Evolutionary conservation across 257 asterid genomes (phyloP), one percentile per base, ranked within the genome.

Genomic region (Solanum medicagineum): DNA sequence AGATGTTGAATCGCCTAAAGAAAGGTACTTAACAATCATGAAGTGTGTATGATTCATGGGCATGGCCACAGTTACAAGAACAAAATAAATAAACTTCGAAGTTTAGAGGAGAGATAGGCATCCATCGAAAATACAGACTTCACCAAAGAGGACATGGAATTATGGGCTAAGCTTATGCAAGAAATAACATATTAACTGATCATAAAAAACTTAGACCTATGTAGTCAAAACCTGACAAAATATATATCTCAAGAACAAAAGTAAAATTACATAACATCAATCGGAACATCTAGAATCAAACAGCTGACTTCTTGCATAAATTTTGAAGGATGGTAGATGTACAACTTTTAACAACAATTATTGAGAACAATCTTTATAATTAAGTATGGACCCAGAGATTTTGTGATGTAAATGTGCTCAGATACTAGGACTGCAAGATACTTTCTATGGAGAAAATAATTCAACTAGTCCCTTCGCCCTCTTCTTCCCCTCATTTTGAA

Each of bases 1-100:
- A 96, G 98, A 91, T 92, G 84, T 70, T 95, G 98, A 86, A 96
- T 93, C 73, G 99, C 97, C 99, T 94, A 87, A 85, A 87, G 85
- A 87, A 86, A 87, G 84, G 84, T 26, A 75, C 62, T 49, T 75
- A 24, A 49, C 54, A 49, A 53, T 75, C 82, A 49, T 49, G 4
- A 49, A 49, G 82, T 75, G 62, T 49, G 82, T 49, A 77, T 9
- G 26, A 79, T 53, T 26, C 83, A 79, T 79, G 63, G 47, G 53
- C 47, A 26, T 53, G 47, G 19, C 3, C 65, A 17, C 16, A 53
- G 16, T 26, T 79, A 79, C 24, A 79, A 53, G 63, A 53, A 79
- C 65, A 16, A 10, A 79, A 79, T 51, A 32, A 77, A 77, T 29
- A 16, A 26, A 26, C 47, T 49, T 51, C 24, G 3, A 51, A 77